phyloP scores from a whole-genome alignment of 2,329 filamentous ascomycete genomes.

The Cercospora janseana region DNA sequence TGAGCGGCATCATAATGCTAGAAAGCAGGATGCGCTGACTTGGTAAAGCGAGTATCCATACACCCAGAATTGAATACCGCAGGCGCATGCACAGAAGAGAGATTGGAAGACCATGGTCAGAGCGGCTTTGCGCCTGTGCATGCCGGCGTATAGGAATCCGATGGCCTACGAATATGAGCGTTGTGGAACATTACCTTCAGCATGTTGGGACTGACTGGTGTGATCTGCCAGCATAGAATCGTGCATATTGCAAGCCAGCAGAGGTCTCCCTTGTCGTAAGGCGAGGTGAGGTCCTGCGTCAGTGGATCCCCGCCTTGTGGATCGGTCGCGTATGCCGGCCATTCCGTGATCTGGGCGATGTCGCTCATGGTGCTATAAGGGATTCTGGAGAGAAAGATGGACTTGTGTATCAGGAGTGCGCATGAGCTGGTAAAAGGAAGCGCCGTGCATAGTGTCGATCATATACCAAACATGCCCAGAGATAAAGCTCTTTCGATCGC shows the following conservation, averaged over 20 bases:
- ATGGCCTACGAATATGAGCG: conserved; percentile 45
- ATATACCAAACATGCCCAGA: no score
- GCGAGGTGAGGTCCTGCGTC: conserved; percentile 52
- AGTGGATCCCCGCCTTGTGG: conserved; percentile 4
- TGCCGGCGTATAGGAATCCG: conserved; percentile 62
- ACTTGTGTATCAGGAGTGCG: no score
- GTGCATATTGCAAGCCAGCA: conserved; percentile 58
- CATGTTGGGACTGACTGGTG: conserved; percentile 42
- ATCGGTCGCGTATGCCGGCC: not conserved
- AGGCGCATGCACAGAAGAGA: conserved; percentile 54
- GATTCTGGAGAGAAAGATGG: no score
- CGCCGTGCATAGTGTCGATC: no score
- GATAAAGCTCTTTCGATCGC: no score
- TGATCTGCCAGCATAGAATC: conserved; percentile 64
- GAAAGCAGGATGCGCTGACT: not conserved
- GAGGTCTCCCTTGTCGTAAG: conserved; percentile 56
- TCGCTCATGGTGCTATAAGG: no score
- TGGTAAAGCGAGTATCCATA: conserved; percentile 5
- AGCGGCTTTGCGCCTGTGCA: conserved; percentile 61
- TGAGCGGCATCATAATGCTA: conserved; percentile 57
- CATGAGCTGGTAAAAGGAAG: no score
- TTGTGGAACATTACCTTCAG: no score
- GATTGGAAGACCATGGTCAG: conserved; percentile 63
- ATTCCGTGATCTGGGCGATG: conserved; percentile 1
- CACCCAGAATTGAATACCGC: conserved; percentile 1